phyloP scores from a whole-genome alignment of 2,329 filamentous ascomycete genomes.

The Mollisia scopiformis region DNA sequence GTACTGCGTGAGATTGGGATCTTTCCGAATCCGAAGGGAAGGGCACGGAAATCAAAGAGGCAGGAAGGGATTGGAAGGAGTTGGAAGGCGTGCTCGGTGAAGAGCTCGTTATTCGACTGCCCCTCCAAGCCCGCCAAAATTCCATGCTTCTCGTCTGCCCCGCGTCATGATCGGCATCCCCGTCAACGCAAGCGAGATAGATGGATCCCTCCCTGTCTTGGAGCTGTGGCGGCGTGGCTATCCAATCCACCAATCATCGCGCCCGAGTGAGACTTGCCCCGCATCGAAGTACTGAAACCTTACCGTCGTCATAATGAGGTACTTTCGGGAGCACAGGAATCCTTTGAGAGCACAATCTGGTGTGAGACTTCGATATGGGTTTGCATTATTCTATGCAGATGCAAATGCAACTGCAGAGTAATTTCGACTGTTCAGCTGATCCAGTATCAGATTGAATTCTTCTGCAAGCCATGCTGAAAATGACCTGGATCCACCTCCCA shows the following conservation, averaged over 20 bases:
- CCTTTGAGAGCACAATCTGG: background rate
- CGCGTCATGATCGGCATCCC: slow-evolving; percentile 27
- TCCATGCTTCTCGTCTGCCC: background rate
- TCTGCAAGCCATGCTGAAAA: slow-evolving; percentile 7
- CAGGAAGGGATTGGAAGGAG: background rate
- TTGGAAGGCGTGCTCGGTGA: background rate
- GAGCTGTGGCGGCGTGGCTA: slow-evolving; percentile 19
- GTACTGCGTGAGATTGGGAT: too few relatives aligned
- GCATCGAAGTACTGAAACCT: background rate
- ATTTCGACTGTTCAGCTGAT: slow-evolving; percentile 16
- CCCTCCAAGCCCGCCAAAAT: background rate
- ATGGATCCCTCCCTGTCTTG: background rate
- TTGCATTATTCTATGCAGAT: slow-evolving; percentile 8
- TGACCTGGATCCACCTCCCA: background rate
- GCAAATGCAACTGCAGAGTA: too few relatives aligned
- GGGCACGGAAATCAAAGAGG: background rate
- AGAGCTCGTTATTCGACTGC: background rate
- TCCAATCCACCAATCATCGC: background rate
- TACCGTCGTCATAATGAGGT: background rate
- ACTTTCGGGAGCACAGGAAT: background rate
- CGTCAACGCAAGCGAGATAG: slow-evolving; percentile 2
- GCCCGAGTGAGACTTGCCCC: background rate
- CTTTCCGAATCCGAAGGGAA: too few relatives aligned
- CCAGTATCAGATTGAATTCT: slow-evolving; percentile 6
- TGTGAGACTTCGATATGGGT: background rate